Conservation (phyloP, 2,329 filamentous ascomycete genomes). For the Fusarium circinatum region DNA sequence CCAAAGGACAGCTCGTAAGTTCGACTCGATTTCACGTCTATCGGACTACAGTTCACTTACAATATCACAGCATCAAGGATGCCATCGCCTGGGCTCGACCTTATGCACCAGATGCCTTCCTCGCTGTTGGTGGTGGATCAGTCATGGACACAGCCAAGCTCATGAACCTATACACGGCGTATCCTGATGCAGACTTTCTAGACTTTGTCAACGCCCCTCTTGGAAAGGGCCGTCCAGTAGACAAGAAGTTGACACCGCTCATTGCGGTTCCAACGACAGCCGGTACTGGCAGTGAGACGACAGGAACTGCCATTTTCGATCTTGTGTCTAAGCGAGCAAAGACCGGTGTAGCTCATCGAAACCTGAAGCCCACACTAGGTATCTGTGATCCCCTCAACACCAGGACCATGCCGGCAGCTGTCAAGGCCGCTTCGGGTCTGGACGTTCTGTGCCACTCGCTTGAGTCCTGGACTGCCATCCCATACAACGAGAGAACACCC, state of each 20-base stretch:
- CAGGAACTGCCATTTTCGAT: slow-evolving; percentile 97
- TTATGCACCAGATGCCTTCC: slow-evolving; percentile 85
- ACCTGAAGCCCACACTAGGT: slow-evolving; percentile 93
- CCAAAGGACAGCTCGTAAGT: slow-evolving; percentile 91
- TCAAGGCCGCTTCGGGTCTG: slow-evolving; percentile 90
- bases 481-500: slow-evolving; percentile 86
- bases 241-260: slow-evolving; percentile 76
- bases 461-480: slow-evolving; percentile 98
- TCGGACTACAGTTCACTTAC: slow-evolving; percentile 10
- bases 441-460: slow-evolving; percentile 96
- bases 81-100: slow-evolving; percentile 89
- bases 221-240: slow-evolving; percentile 84
- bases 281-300: slow-evolving; percentile 91
- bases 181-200: slow-evolving; percentile 91
- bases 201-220: slow-evolving; percentile 98
- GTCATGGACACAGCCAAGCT: slow-evolving; percentile 99
- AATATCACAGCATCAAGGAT: slow-evolving; percentile 74
- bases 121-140: slow-evolving; percentile 89
- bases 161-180: slow-evolving; percentile 95
- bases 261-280: slow-evolving; percentile 86
- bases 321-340: slow-evolving; percentile 90
- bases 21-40: background rate
- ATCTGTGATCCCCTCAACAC: slow-evolving; percentile 91
- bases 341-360: slow-evolving; percentile 94
- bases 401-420: slow-evolving; percentile 92